phyloP scores from a whole-genome alignment of 148 eudicot species.

The Heliosperma pusillum region DNA sequence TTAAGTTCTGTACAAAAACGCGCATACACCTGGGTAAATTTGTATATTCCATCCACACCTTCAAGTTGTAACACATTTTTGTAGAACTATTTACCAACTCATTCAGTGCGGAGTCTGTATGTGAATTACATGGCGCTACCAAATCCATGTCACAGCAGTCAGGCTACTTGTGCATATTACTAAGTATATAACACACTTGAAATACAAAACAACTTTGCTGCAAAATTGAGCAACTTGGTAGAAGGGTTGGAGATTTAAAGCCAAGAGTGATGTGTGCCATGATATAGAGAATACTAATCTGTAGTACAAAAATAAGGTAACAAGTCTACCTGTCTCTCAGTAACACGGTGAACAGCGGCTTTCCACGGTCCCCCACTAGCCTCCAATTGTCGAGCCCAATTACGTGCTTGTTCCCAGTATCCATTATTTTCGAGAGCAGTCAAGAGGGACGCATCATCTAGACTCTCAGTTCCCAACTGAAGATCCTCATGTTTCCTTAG shows the following conservation, averaged over 20 bases:
- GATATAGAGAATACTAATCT: neutral
- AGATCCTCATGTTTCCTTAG: constrained; percentile 67
- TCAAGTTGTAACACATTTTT: neutral
- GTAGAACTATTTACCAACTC: neutral
- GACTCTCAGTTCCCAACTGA: constrained; percentile 65
- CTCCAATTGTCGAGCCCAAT: constrained; percentile 85
- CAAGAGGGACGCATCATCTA: constrained; percentile 87
- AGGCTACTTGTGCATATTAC: neutral
- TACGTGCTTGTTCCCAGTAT: constrained; percentile 93
- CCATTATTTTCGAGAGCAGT: constrained; percentile 74
- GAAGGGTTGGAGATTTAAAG: neutral
- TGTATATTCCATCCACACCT: neutral
- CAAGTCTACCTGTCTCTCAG: constrained; percentile 78
- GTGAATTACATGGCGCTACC: neutral
- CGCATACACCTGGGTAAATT: neutral
- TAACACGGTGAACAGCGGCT: constrained; percentile 77
- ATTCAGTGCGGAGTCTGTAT: neutral
- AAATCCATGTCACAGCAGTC: neutral
- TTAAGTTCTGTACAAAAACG: neutral
- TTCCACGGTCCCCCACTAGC: constrained; percentile 81
- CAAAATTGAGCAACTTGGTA: neutral
- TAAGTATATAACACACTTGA: neutral
- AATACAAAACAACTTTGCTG: neutral
- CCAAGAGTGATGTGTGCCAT: neutral
- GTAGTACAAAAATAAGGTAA: neutral